A percentile compares a stretch with the other conserved stretches of the same genome.
Conservation (phyloP, 352 stramenopile genomes). For the Plasmopara halstedii region DNA sequence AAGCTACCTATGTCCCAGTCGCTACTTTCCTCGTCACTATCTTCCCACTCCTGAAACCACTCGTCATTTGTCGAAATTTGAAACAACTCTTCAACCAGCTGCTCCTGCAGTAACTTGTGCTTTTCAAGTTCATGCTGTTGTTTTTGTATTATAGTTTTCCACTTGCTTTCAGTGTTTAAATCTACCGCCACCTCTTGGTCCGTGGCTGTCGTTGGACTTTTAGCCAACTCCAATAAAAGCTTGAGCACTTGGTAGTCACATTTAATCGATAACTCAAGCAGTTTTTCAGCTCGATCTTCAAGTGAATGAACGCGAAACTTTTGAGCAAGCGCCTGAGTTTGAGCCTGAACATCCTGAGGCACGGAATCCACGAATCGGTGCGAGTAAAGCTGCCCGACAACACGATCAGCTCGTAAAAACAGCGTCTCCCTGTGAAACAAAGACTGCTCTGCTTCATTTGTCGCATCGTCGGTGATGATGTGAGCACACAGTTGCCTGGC, state of each 20-base stretch:
- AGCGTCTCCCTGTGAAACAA: conserved; percentile 13
- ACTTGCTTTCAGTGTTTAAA: conserved; percentile 6
- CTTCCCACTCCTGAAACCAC: conserved; percentile 55
- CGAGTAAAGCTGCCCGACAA: conserved; percentile 40
- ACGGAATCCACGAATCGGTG: conserved; percentile 43
- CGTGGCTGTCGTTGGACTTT: conserved; percentile 30
- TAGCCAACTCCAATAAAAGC: conserved; percentile 52
- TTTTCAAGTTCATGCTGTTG: conserved; percentile 10
- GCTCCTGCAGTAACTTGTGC: conserved; percentile 21
- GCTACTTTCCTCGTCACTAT: conserved; percentile 34
- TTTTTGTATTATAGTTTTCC: conserved; percentile 13
- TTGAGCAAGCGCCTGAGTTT: conserved; percentile 30
- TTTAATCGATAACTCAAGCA: conserved; percentile 23
- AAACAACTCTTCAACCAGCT: conserved; percentile 44
- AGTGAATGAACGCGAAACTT: conserved; percentile 58
- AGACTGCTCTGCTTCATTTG: neutral
- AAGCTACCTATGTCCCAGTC: conserved; percentile 18
- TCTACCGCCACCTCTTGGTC: conserved; percentile 32
- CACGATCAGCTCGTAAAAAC: conserved; percentile 35
- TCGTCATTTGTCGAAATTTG: conserved; percentile 60
- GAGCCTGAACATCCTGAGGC: conserved; percentile 35
- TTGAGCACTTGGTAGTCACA: conserved; percentile 49
- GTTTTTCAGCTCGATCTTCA: conserved; percentile 26
- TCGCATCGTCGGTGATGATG: conserved; percentile 1
- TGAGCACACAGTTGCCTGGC: conserved; percentile 38